phyloP scores from a whole-genome alignment of 805 yeast species.

The Saccharomycopsis sp. region DNA sequence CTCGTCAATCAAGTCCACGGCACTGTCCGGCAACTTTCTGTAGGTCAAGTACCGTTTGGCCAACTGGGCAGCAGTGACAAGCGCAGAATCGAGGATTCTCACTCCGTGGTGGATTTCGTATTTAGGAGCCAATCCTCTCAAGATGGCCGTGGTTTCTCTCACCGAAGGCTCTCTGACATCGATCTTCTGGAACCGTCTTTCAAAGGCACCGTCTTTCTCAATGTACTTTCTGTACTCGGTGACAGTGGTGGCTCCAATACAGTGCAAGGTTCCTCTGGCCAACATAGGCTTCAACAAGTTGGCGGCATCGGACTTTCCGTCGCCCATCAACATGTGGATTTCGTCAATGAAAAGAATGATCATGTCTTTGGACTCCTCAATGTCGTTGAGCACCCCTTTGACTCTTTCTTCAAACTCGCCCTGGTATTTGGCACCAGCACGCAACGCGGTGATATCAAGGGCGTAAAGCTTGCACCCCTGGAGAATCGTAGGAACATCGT shows the following conservation, averaged over 20 bases:
- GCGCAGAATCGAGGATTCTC: slow-evolving; percentile 87
- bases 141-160: slow-evolving; percentile 88
- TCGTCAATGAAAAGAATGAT: slow-evolving; percentile 93
- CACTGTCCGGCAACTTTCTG: slow-evolving; percentile 94
- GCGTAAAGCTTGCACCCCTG: slow-evolving; percentile 78
- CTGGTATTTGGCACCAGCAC: slow-evolving; percentile 98
- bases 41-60: slow-evolving; percentile 93
- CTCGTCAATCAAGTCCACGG: slow-evolving; percentile 93
- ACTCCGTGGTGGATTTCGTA: slow-evolving; percentile 98
- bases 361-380: slow-evolving; percentile 79
- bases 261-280: slow-evolving; percentile 93
- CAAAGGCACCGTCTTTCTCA: slow-evolving; percentile 97
- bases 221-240: slow-evolving; percentile 89
- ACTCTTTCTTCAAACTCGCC: slow-evolving; percentile 98
- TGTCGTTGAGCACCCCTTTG: slow-evolving; percentile 92
- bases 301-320: slow-evolving; percentile 96
- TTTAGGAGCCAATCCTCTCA: slow-evolving; percentile 91
- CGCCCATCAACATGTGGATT: slow-evolving; percentile 99
- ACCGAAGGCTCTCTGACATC: slow-evolving; percentile 93
- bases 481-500: slow-evolving; percentile 87
- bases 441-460: slow-evolving; percentile 89
- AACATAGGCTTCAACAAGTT: slow-evolving; percentile 94
- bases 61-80: slow-evolving; percentile 88
- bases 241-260: slow-evolving; percentile 97
- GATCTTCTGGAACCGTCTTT: slow-evolving; percentile 95